Evolutionary conservation across 768 basidiomycete genomes (phyloP).

Genomic region (Leccinum incarnatum): DNA sequence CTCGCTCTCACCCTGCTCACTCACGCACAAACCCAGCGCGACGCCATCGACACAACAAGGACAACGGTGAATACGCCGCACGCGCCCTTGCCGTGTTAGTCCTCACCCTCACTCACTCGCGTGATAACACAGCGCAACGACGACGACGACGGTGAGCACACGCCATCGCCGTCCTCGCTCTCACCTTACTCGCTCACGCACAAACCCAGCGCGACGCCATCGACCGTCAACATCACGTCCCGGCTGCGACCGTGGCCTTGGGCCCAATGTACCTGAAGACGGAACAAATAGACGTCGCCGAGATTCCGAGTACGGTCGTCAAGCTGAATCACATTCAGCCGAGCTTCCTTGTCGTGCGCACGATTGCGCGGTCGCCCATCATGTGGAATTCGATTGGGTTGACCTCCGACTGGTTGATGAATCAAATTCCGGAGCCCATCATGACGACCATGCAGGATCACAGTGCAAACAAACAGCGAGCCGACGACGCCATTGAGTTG

Average conservation of each 20-base stretch:
- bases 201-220: no score
- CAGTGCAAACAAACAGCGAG: constrained; percentile 41
- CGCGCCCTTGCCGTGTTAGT: no score
- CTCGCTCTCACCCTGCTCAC: no score
- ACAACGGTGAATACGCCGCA: no score
- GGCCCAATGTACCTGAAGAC: constrained; percentile 93
- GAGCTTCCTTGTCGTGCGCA: constrained; percentile 80
- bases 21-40: no score
- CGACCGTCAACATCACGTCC: constrained; percentile 71
- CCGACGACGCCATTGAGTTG: constrained; percentile 75
- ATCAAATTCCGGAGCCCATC: constrained; percentile 71
- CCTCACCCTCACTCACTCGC: no score
- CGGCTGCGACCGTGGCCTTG: constrained; percentile 85
- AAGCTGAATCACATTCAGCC: constrained; percentile 86
- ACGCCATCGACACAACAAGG: no score
- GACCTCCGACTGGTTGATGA: constrained; percentile 66
- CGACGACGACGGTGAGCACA: no score
- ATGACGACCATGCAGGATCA: constrained; percentile 53
- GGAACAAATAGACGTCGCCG: constrained; percentile 79
- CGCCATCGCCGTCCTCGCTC: no score
- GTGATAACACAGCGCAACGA: no score
- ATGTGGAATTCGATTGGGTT: constrained; percentile 82
- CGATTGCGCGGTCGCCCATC: constrained; percentile 73
- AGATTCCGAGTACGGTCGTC: constrained; percentile 76
- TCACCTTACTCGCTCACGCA: no score